phyloP scores from a whole-genome alignment of 805 yeast genomes.

The Saturnispora sanitii region DNA sequence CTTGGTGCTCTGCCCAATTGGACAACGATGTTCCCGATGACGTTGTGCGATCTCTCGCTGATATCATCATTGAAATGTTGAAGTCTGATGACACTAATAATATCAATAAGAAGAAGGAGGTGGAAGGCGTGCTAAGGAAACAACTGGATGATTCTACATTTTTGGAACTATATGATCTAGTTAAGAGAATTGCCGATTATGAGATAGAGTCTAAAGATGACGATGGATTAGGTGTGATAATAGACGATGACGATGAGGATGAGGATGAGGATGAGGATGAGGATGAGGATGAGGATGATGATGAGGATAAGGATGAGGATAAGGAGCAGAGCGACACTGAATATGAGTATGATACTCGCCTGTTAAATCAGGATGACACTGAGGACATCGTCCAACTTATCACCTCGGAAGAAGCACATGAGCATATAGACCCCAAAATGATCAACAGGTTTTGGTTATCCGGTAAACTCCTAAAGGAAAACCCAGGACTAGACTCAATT shows the following conservation, averaged over 20 bases:
- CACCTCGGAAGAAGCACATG: conserved; percentile 11
- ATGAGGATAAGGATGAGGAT: conserved; percentile 21
- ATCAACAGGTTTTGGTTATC: conserved; percentile 42
- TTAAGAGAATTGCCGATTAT: conserved; percentile 44
- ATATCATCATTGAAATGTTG: conserved; percentile 46
- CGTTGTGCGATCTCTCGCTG: conserved; percentile 61
- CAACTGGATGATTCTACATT: conserved; percentile 34
- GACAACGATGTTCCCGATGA: conserved; percentile 72
- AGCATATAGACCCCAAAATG: conserved; percentile 13
- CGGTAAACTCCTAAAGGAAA: conserved; percentile 32
- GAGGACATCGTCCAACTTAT: conserved; percentile 15
- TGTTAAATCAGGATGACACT: conserved; percentile 12
- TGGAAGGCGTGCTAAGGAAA: conserved; percentile 41
- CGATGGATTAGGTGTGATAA: conserved; percentile 27
- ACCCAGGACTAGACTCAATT: conserved; percentile 30
- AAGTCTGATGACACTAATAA: conserved; percentile 38
- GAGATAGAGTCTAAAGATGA: conserved; percentile 23
- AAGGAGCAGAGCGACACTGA: background rate
- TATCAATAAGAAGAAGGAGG: conserved; percentile 34
- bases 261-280: conserved; percentile 26
- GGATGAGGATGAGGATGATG: conserved; percentile 23
- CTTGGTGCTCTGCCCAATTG: conserved; percentile 46
- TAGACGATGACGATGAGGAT: conserved; percentile 32
- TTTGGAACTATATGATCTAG: conserved; percentile 35
- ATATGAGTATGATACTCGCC: conserved; percentile 24